Conservation (phyloP, 2,329 filamentous ascomycete genomes). For the Curvularia verruculosa region DNA sequence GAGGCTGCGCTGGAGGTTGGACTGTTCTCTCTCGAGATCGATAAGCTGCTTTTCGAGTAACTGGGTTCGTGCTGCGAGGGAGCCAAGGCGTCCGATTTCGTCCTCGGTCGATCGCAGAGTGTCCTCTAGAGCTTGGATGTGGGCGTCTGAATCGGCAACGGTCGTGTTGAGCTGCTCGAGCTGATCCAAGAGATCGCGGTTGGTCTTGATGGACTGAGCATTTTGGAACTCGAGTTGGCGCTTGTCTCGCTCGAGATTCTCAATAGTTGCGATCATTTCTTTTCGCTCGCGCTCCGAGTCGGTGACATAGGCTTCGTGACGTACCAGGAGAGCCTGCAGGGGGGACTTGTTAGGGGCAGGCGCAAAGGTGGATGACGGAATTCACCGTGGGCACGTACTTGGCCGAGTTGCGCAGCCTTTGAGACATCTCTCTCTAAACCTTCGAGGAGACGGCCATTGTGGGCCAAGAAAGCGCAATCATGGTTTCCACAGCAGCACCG, state of each 20-base stretch:
- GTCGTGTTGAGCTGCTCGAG: conserved; percentile 82
- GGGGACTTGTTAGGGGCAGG: conserved; percentile 69
- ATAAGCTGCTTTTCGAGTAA: conserved; percentile 81
- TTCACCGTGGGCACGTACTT: conserved; percentile 67
- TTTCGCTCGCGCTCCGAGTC: conserved; percentile 86
- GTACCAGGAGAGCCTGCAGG: conserved; percentile 84
- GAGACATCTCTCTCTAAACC: conserved; percentile 86
- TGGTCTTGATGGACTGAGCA: conserved; percentile 79
- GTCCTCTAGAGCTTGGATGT: conserved; percentile 76
- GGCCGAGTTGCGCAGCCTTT: conserved; percentile 83
- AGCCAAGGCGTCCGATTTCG: conserved; percentile 75
- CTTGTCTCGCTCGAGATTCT: conserved; percentile 76
- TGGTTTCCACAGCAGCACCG: conserved; percentile 83
- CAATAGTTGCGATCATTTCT: conserved; percentile 74
- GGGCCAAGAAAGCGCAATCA: conserved; percentile 79
- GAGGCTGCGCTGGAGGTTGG: conserved; percentile 70
- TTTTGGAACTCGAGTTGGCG: conserved; percentile 73
- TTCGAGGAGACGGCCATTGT: conserved; percentile 79
- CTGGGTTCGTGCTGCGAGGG: conserved; percentile 74
- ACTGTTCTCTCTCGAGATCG: conserved; percentile 81
- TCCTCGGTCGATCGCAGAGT: conserved; percentile 78
- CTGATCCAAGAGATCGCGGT: conserved; percentile 78
- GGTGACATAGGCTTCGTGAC: conserved; percentile 93
- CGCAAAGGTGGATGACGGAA: conserved; percentile 20
- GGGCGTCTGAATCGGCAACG: conserved; percentile 79